Percentiles rank a stretch among this genome's conserved stretches.
Conservation (phyloP, 495 filamentous ascomycete species). For the Neurospora sp. region DNA sequence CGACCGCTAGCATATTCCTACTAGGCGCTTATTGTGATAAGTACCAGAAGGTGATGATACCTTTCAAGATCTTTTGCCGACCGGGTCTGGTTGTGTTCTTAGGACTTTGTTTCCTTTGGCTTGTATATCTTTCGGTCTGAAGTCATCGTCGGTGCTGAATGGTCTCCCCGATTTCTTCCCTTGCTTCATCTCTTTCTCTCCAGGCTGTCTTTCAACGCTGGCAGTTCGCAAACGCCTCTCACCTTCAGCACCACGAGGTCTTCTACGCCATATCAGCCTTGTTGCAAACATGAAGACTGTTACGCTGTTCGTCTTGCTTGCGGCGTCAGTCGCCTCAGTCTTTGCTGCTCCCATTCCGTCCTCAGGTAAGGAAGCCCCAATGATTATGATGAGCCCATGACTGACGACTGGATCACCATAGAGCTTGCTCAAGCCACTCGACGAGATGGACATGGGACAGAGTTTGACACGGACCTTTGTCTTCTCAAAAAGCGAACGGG, state of each 20-base stretch:
- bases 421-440: neutral
- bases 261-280: no score
- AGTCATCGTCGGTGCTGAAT: neutral
- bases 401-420: neutral
- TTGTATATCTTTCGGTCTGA: neutral
- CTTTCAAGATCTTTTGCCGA: neutral
- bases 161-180: neutral
- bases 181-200: neutral
- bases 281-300: neutral
- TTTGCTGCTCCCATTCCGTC: neutral
- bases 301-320: neutral
- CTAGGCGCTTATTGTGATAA: neutral
- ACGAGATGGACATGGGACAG: neutral
- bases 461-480: constrained; percentile 3
- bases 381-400: neutral
- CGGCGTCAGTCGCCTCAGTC: neutral
- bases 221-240: neutral
- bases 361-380: neutral
- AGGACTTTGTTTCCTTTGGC: neutral
- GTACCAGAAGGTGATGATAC: neutral
- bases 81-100: neutral
- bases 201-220: neutral
- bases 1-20: neutral
- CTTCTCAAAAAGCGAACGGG: neutral
- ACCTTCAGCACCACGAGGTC: neutral